A percentile compares a stretch with the other conserved stretches of the same genome.
Evolutionary conservation across 495 filamentous ascomycete genomes (phyloP).

Genomic region (Durotheca rogersii): DNA sequence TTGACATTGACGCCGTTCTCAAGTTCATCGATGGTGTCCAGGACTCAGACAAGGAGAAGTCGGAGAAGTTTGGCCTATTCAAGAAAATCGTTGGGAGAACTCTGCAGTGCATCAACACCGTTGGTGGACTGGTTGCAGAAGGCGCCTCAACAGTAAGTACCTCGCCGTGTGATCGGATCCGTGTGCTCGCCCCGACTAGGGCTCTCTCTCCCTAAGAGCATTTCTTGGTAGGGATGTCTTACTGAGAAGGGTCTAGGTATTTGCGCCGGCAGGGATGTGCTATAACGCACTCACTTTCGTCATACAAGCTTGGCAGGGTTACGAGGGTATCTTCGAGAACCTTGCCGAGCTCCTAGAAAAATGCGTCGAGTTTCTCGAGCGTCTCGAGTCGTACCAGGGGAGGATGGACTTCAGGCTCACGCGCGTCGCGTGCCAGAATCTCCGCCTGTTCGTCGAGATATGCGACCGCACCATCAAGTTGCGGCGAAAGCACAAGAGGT

Average conservation of each 20-base stretch:
- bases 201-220: too few relatives aligned
- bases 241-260: slow-evolving; percentile 33
- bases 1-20: slow-evolving; percentile 39
- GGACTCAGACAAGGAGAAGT: slow-evolving; percentile 29
- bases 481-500: slow-evolving; percentile 36
- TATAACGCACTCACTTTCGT: slow-evolving; percentile 43
- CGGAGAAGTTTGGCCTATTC: slow-evolving; percentile 33
- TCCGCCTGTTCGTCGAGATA: slow-evolving; percentile 44
- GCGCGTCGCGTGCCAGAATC: slow-evolving; percentile 43
- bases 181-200: too few relatives aligned
- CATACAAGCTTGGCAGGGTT: slow-evolving; percentile 46
- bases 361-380: slow-evolving; percentile 40
- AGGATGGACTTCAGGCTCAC: slow-evolving; percentile 40
- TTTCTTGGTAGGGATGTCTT: too few relatives aligned
- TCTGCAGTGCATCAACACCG: slow-evolving; percentile 40
- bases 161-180: not conserved
- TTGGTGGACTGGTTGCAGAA: slow-evolving; percentile 38
- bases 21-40: slow-evolving; percentile 33
- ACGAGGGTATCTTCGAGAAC: slow-evolving; percentile 42
- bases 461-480: slow-evolving; percentile 43
- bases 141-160: slow-evolving; percentile 38
- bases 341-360: slow-evolving; percentile 40
- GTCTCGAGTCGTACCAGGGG: slow-evolving; percentile 42
- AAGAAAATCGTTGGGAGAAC: slow-evolving; percentile 35
- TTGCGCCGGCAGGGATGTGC: slow-evolving; percentile 42